Evolutionary conservation across 2,329 filamentous ascomycete genomes (phyloP).

Genomic region (Camillea tinctor): DNA sequence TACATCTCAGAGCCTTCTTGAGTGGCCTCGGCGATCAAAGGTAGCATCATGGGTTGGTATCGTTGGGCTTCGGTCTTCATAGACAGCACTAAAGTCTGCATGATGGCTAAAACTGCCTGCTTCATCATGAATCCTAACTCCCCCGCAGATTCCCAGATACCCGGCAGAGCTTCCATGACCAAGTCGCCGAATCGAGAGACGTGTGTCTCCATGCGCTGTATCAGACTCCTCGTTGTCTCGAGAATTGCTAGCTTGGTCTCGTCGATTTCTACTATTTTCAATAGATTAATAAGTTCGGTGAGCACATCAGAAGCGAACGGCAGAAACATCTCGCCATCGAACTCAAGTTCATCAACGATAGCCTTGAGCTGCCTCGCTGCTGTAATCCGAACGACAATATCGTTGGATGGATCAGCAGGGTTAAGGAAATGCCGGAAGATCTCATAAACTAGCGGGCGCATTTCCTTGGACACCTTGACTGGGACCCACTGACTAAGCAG

Average conservation of each 20-base stretch:
- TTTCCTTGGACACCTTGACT: constrained; percentile 68
- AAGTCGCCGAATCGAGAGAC: constrained; percentile 70
- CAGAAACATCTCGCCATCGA: constrained; percentile 69
- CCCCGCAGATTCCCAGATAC: constrained; percentile 80
- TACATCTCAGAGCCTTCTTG: constrained; percentile 72
- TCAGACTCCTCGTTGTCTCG: constrained; percentile 78
- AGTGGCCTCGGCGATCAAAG: constrained; percentile 77
- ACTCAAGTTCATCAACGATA: constrained; percentile 82
- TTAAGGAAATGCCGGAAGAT: constrained; percentile 87
- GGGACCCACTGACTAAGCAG: constrained; percentile 87
- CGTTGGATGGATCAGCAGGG: constrained; percentile 74
- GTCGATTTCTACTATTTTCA: constrained; percentile 74
- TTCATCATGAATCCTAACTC: constrained; percentile 87
- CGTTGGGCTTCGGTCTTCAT: constrained; percentile 75
- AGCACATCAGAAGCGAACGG: constrained; percentile 76
- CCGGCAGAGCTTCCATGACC: constrained; percentile 77
- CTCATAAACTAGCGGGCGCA: constrained; percentile 75
- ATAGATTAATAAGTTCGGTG: constrained; percentile 70
- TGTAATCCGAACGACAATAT: constrained; percentile 88
- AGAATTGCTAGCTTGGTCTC: constrained; percentile 91
- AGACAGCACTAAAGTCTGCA: constrained; percentile 80
- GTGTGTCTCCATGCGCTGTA: constrained; percentile 76
- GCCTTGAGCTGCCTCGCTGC: constrained; percentile 80
- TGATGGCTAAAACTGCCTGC: constrained; percentile 83
- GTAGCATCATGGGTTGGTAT: constrained; percentile 78